Conservation (phyloP, 139 green algal species). For the Closterium sp. region DNA sequence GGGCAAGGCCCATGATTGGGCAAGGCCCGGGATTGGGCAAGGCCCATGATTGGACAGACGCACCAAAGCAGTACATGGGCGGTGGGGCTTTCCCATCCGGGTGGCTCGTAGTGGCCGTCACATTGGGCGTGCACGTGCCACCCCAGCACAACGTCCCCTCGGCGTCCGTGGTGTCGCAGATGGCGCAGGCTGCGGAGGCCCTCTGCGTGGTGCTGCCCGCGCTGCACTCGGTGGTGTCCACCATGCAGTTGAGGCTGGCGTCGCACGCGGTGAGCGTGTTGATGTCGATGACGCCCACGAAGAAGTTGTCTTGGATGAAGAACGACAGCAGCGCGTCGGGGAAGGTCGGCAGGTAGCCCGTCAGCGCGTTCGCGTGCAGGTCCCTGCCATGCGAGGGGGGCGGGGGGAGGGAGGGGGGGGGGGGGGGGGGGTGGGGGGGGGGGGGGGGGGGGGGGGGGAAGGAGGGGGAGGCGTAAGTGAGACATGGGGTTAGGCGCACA, state of each 20-base stretch:
- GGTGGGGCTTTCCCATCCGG: not conserved
- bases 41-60: no score
- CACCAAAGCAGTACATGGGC: not conserved
- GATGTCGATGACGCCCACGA: not conserved
- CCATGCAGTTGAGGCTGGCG: not conserved
- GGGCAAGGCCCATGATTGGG: no score
- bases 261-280: not conserved
- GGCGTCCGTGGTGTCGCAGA: not conserved
- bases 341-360: not conserved
- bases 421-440: no score
- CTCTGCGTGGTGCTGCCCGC: not conserved
- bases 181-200: not conserved
- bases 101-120: not conserved
- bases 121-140: not conserved
- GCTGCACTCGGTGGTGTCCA: not conserved
- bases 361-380: not conserved
- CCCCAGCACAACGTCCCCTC: not conserved
- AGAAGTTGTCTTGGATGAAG: not conserved
- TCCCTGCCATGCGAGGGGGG: not conserved
- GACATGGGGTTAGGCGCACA: no score
- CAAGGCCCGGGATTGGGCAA: no score
- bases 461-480: no score
- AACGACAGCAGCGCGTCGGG: not conserved
- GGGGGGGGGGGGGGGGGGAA: no score
- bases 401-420: no score